Evolutionary conservation across 2,329 filamentous ascomycete genomes (phyloP).

Genomic region (Phaeoacremonium minimum): DNA sequence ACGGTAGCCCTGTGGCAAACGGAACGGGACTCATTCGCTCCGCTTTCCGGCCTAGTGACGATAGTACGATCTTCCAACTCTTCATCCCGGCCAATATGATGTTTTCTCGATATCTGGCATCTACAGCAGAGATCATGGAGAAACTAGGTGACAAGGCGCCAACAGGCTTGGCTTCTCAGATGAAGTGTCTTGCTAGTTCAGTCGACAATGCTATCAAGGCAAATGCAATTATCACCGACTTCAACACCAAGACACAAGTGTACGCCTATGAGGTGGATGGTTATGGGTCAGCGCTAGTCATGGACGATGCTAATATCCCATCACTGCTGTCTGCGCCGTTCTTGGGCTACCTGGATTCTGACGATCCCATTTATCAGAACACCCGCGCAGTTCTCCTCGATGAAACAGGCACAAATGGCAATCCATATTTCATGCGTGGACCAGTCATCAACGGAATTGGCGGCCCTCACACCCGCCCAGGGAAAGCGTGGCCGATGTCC

Average conservation of each 20-base stretch:
- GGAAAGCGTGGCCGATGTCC: constrained; percentile 85
- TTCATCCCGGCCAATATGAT: constrained; percentile 90
- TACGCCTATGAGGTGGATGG: constrained; percentile 73
- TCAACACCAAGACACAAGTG: constrained; percentile 21
- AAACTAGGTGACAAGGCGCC: constrained; percentile 25
- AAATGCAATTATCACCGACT: constrained; percentile 43
- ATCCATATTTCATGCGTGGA: constrained; percentile 64
- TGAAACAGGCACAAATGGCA: constrained; percentile 43
- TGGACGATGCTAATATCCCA: constrained; percentile 67
- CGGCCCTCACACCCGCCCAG: constrained; percentile 52
- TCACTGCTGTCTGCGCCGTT: constrained; percentile 57
- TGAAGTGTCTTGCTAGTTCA: constrained; percentile 56
- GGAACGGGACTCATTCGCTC: constrained; percentile 80
- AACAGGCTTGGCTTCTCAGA: constrained; percentile 48
- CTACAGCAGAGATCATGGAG: constrained; percentile 40
- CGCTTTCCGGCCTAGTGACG: constrained; percentile 87
- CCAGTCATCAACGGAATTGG: constrained; percentile 47
- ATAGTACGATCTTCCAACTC: constrained; percentile 80
- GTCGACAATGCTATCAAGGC: constrained; percentile 15
- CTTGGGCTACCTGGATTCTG: constrained; percentile 51
- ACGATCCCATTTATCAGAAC: constrained; percentile 65
- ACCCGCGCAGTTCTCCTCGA: constrained; percentile 68
- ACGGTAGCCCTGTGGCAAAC: constrained; percentile 74
- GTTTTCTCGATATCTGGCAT: constrained; percentile 60
- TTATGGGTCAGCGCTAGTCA: constrained; percentile 55